Conservation (phyloP, 2,329 filamentous ascomycete genomes). For the Hymenoscyphus repandus region DNA sequence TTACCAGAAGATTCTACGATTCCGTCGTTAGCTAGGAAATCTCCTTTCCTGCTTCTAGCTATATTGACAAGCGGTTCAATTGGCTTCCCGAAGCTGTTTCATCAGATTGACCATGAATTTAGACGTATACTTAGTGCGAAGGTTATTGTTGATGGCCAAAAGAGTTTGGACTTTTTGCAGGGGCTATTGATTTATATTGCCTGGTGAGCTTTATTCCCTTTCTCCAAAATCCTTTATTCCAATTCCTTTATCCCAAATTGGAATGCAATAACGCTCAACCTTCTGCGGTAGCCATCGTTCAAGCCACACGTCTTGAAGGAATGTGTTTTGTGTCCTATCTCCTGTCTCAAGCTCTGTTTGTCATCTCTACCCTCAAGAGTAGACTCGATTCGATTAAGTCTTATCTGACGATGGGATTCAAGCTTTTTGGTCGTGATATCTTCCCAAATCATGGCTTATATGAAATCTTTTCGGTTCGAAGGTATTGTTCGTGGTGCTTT, state of each 20-base stretch:
- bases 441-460: too few species aligned
- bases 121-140: slow-evolving; percentile 25
- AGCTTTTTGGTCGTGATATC: too few species aligned
- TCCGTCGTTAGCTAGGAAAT: slow-evolving; percentile 20
- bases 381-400: too few species aligned
- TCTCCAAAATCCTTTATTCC: neutral
- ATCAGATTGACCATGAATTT: slow-evolving; percentile 29
- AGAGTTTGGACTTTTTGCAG: slow-evolving; percentile 51
- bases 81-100: slow-evolving; percentile 19
- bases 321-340: too few species aligned
- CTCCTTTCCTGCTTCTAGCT: slow-evolving; percentile 27
- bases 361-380: too few species aligned
- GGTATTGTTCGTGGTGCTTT: neutral
- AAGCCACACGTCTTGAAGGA: too few species aligned
- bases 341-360: too few species aligned
- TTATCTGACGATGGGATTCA: too few species aligned
- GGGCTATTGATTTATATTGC: slow-evolving; percentile 54
- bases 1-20: slow-evolving; percentile 21
- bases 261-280: too few species aligned
- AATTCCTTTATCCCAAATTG: neutral
- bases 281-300: too few species aligned
- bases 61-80: slow-evolving; percentile 25
- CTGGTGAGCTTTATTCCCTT: slow-evolving; percentile 39
- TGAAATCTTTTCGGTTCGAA: neutral
- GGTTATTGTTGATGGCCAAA: slow-evolving; percentile 49